Base-by-base conservation (phyloP, 495 filamentous ascomycete genomes). In the Cercophora newfieldiana region DNA sequence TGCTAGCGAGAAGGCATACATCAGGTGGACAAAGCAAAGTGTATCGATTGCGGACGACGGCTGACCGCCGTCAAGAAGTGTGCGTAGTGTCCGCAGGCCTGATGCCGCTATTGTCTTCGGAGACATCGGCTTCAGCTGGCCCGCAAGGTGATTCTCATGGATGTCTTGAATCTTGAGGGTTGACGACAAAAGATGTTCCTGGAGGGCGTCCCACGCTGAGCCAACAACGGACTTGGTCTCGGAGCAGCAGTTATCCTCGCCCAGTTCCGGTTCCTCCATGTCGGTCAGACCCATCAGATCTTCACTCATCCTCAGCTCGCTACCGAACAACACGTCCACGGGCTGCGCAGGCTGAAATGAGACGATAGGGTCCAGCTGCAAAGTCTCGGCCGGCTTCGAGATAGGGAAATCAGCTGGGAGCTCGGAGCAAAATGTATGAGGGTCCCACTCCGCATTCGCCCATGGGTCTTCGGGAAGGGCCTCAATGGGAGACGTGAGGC, bases 1-100 rank as follows among this genome's bases (percentile, higher is more conserved):
- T 7, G 78, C 72, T 24, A 82, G 56, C n/a, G 80, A 81, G 22
- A 83, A 73, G 7, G 80, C 76, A 57, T 80, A 82, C 29, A 80
- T 72, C 18, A 83, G 61, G 58, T 82, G 80, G 22, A 81, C 65
- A 64, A 82, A 77, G 68, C 80, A 83, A 8, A 82, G 63, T 4
- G 70, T 74, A 21, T 80, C 73, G 61, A 75, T 63, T 7, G 81
- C 74, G 0, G 77, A 77, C 0, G 70, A 65, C 1, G 73, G 68
- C 3, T 71, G 64, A 10, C 68, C 59, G 26, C 77, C 75, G 24
- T 74, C 59, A 7, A 82, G 64, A n/a, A 79, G 63, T 2, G 21
- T 65, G 8, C 67, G 70, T 1, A 83, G 67, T 26, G 74, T 73
- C 16, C 70, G 67, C 12, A 83, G 71, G 24, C 81, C 81, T 2